These are phyloP conservation scores for Puccinia horiana DNA, from an alignment of 1,284 basidiomycete species.

Conservation along the genomic window DNA sequence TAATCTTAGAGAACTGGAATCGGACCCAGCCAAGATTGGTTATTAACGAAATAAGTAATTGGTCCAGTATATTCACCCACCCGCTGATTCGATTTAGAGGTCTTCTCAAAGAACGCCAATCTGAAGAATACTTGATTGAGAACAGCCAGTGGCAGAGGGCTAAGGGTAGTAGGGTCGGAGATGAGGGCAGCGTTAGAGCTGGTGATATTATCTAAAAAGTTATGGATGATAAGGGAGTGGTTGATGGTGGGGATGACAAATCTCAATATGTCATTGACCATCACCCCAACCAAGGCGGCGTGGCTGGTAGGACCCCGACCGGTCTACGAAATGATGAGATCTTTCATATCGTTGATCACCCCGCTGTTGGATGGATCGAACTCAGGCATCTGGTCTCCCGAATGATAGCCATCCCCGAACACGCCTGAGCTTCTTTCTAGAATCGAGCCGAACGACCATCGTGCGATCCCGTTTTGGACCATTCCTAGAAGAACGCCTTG, in stretches of 20 bases:
- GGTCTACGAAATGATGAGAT: conserved; percentile 21
- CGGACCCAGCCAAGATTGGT: conserved; percentile 37
- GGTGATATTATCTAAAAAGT: conserved; percentile 12
- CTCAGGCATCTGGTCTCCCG: background rate
- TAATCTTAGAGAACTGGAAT: conserved; percentile 22
- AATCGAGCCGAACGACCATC: conserved; percentile 36
- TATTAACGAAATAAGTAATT: conserved; percentile 35
- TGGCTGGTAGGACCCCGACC: background rate
- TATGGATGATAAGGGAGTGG: conserved; percentile 4
- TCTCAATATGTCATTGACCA: conserved; percentile 37
- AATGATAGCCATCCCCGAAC: conserved; percentile 29
- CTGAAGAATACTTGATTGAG: conserved; percentile 2
- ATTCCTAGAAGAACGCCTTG: conserved; percentile 36
- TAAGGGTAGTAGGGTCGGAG: background rate
- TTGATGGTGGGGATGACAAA: background rate
- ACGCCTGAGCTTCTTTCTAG: background rate
- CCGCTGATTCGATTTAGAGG: background rate
- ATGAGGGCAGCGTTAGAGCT: background rate
- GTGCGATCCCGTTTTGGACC: conserved; percentile 28
- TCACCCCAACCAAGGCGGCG: background rate
- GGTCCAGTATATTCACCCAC: conserved; percentile 34
- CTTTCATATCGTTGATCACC: background rate
- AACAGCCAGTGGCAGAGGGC: background rate
- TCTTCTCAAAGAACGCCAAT: conserved; percentile 12
- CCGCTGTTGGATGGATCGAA: background rate